Conservation (phyloP, 306 rosid genomes). For the Ceratonia siliqua region DNA sequence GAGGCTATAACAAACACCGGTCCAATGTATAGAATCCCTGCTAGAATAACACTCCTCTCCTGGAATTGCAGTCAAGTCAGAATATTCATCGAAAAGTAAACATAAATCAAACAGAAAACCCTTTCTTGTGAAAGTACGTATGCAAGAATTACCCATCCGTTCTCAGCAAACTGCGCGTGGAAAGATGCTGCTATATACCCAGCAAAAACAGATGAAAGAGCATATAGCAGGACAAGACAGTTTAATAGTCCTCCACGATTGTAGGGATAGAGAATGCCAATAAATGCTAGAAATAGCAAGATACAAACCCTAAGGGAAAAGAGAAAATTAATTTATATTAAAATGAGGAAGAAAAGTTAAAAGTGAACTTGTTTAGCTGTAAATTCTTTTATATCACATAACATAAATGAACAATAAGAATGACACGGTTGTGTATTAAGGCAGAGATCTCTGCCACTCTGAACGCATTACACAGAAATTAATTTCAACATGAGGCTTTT, state of each 20-base stretch:
- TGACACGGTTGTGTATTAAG: slow-evolving; percentile 19
- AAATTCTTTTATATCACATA: not conserved
- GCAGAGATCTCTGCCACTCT: slow-evolving; percentile 18
- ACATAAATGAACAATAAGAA: not conserved
- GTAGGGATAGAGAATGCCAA: slow-evolving; percentile 76
- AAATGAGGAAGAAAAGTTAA: slow-evolving; percentile 21
- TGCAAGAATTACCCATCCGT: slow-evolving; percentile 77
- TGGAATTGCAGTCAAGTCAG: slow-evolving; percentile 43
- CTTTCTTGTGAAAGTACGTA: slow-evolving; percentile 11
- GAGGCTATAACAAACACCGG: slow-evolving; percentile 63
- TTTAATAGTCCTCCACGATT: slow-evolving; percentile 73
- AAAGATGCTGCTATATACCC: slow-evolving; percentile 84
- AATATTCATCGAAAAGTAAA: not conserved
- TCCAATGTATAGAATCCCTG: slow-evolving; percentile 71
- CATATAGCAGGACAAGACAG: slow-evolving; percentile 54
- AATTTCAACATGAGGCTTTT: slow-evolving; percentile 20
- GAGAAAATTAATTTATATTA: slow-evolving; percentile 11
- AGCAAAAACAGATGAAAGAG: slow-evolving; percentile 64
- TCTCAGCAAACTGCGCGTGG: slow-evolving; percentile 60
- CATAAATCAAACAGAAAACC: not conserved
- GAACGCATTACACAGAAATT: slow-evolving; percentile 5
- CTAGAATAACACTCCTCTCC: slow-evolving; percentile 68
- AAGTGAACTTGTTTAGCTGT: not conserved
- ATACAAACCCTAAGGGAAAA: slow-evolving; percentile 57
- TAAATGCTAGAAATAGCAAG: slow-evolving; percentile 63